Evolutionary conservation across 2,329 filamentous ascomycete species (phyloP).

Genomic region (Scedosporium boydii): DNA sequence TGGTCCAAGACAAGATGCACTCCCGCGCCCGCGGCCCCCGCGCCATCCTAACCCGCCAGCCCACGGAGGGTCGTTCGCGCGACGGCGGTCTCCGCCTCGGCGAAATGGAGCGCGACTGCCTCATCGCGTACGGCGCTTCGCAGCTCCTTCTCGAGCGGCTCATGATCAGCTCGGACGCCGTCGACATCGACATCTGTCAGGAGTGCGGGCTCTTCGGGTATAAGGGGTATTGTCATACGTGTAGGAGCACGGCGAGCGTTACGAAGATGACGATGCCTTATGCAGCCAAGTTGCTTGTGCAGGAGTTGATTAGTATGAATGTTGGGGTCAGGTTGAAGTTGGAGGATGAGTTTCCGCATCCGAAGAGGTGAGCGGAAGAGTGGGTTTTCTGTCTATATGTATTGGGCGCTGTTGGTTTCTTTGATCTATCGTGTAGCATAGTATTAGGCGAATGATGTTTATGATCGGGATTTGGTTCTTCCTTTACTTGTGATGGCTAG

Average conservation of each 20-base stretch:
- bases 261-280: slow-evolving; percentile 96
- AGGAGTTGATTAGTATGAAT: slow-evolving; percentile 97
- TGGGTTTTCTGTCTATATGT: not conserved
- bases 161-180: slow-evolving; percentile 89
- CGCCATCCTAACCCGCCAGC: slow-evolving; percentile 87
- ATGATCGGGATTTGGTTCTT: no score
- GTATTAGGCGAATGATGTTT: not conserved
- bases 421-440: not conserved
- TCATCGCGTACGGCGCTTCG: slow-evolving; percentile 92
- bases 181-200: slow-evolving; percentile 89
- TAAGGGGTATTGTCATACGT: slow-evolving; percentile 88
- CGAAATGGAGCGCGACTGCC: slow-evolving; percentile 97
- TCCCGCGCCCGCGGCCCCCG: slow-evolving; percentile 82
- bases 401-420: not conserved
- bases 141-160: slow-evolving; percentile 86
- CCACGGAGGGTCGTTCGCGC: slow-evolving; percentile 87
- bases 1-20: slow-evolving; percentile 99
- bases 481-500: no score
- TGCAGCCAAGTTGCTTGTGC: slow-evolving; percentile 88
- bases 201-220: slow-evolving; percentile 92
- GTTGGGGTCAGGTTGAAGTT: slow-evolving; percentile 87
- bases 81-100: slow-evolving; percentile 88
- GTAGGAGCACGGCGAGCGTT: slow-evolving; percentile 74
- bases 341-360: slow-evolving; percentile 84
- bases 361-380: slow-evolving; percentile 22